phyloP scores from a whole-genome alignment of 495 filamentous ascomycete species.

The Pseudevernia furfuracea region DNA sequence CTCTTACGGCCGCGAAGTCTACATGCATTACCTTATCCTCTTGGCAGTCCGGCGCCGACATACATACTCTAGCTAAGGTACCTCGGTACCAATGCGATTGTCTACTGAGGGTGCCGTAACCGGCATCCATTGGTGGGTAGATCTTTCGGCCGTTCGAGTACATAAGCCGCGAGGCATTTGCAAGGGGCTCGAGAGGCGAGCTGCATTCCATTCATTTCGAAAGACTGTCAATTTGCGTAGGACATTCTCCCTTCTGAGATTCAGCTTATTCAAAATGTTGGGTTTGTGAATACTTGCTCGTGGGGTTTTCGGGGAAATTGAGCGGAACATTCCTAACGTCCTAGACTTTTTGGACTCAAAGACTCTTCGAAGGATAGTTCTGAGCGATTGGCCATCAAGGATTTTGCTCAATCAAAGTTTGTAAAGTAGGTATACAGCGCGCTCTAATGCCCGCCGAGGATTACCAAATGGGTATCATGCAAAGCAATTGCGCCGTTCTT shows the following conservation, averaged over 20 bases:
- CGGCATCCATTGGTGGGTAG: too few species aligned
- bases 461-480: background rate
- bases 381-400: background rate
- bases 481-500: background rate
- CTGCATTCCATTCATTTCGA: too few species aligned
- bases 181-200: background rate
- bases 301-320: background rate
- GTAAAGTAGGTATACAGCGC: background rate
- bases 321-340: too few species aligned
- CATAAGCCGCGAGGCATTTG: background rate
- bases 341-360: background rate
- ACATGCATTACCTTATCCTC: too few species aligned
- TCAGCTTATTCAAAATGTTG: background rate
- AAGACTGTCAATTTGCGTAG: background rate
- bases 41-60: too few species aligned
- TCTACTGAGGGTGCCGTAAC: too few species aligned
- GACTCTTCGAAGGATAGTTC: background rate
- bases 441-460: background rate
- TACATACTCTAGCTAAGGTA: too few species aligned
- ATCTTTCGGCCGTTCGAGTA: too few species aligned
- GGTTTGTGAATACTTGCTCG: background rate
- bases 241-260: background rate
- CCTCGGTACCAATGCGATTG: too few species aligned
- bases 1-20: too few species aligned
- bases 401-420: background rate